These are phyloP conservation scores for Pulveroboletus frians DNA, from an alignment of 768 basidiomycete species.

Conservation along the genomic window DNA sequence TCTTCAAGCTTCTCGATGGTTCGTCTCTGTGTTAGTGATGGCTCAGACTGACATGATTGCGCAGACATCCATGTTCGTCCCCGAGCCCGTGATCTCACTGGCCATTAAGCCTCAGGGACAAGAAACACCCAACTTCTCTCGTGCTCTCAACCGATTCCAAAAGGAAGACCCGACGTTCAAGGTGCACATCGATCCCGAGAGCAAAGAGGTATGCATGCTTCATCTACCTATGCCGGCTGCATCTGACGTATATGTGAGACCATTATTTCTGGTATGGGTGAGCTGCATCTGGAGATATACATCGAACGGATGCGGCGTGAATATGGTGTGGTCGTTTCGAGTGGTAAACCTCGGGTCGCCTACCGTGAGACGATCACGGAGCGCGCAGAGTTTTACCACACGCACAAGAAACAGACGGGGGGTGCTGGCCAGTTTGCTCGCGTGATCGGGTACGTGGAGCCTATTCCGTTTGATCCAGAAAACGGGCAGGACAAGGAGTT, in stretches of 20 bases:
- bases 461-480: conserved; percentile 69
- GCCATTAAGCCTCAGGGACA: too few species aligned
- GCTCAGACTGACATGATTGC: conserved; percentile 1
- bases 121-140: conserved; percentile 95
- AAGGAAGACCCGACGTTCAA: conserved; percentile 99
- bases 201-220: conserved; percentile 67
- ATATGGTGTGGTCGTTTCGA: conserved; percentile 88
- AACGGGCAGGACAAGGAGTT: conserved; percentile 82
- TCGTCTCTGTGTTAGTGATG: too few species aligned
- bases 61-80: conserved; percentile 97
- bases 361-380: conserved; percentile 93
- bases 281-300: conserved; percentile 97
- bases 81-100: conserved; percentile 96
- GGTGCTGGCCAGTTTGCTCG: conserved; percentile 96
- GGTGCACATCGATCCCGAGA: conserved; percentile 91
- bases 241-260: conserved; percentile 48
- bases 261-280: conserved; percentile 99
- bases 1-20: too few species aligned
- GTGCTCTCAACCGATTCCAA: conserved; percentile 94
- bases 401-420: conserved; percentile 97
- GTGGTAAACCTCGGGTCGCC: conserved; percentile 94
- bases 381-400: conserved; percentile 78
- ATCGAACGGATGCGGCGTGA: conserved; percentile 98
- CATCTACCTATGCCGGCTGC: background rate
- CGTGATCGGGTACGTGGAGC: conserved; percentile 86